A percentile compares a stretch with the other conserved stretches of the same genome.
Evolutionary conservation across 2,329 filamentous ascomycete species (phyloP).

Genomic region (Didymellaceae sp.): DNA sequence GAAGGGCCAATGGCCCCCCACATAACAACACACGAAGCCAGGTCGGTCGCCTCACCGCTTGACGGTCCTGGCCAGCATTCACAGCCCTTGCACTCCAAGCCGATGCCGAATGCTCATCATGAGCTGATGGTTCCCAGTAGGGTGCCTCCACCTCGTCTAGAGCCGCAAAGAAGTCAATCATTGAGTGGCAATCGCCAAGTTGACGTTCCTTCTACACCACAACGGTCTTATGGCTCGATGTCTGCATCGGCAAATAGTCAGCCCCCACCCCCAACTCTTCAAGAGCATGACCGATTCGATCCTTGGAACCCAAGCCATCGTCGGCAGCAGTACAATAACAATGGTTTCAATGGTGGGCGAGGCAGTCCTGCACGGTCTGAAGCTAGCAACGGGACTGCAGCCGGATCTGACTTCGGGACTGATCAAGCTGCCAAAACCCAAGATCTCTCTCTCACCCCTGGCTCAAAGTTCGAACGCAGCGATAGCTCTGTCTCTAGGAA

Average conservation of each 20-base stretch:
- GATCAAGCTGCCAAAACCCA: conserved; percentile 27
- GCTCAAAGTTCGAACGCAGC: conserved; percentile 33
- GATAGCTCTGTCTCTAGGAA: conserved; percentile 46
- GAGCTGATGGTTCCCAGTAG: conserved; percentile 17
- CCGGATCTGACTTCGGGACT: conserved; percentile 44
- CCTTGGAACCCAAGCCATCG: conserved; percentile 31
- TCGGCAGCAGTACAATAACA: conserved; percentile 23
- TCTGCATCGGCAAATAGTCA: conserved; percentile 21
- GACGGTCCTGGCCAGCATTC: conserved; percentile 25
- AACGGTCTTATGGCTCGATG: conserved; percentile 38
- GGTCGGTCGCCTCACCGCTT: conserved; percentile 21
- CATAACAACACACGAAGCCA: conserved; percentile 17
- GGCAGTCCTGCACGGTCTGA: conserved; percentile 45
- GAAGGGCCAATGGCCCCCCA: conserved; percentile 26
- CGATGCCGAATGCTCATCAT: neutral
- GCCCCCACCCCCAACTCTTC: conserved; percentile 33
- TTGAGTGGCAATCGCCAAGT: conserved; percentile 27
- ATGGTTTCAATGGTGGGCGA: conserved; percentile 27
- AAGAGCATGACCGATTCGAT: conserved; percentile 23
- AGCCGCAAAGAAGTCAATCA: conserved; percentile 31
- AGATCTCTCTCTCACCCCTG: conserved; percentile 18
- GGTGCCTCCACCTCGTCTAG: conserved; percentile 17
- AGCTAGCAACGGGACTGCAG: conserved; percentile 42
- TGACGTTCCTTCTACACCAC: conserved; percentile 17
- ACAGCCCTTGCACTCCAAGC: conserved; percentile 21